Evolutionary conservation across 164 flowering plant species (phyloP).

Genomic region (Liriodendron chinense): DNA sequence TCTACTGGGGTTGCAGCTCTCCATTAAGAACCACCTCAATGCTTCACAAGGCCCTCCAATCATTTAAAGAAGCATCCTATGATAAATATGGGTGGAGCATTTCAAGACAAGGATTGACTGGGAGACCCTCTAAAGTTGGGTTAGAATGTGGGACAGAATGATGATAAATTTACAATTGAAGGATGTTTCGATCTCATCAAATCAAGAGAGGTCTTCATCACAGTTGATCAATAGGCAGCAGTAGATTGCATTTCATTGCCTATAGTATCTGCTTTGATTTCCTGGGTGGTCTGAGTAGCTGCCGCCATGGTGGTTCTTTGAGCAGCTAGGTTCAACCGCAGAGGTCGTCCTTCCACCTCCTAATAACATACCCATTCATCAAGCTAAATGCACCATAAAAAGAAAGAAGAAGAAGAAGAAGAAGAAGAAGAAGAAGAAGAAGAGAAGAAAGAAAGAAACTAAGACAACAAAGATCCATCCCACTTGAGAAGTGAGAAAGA

Average conservation of each 20-base stretch:
- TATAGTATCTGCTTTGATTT: neutral
- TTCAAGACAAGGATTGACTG: neutral
- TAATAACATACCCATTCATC: slow-evolving; percentile 15
- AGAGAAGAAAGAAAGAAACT: neutral
- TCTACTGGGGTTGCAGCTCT: neutral
- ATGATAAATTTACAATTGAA: neutral
- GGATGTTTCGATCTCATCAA: neutral
- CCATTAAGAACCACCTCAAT: neutral
- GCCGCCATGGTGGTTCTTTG: slow-evolving; percentile 18
- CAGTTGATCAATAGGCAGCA: neutral
- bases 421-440: too few relatives aligned
- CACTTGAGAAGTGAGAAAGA: too few relatives aligned
- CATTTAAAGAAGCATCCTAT: neutral
- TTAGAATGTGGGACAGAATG: neutral
- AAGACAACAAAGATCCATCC: too few relatives aligned
- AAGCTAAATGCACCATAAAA: neutral
- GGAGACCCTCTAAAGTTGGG: too few relatives aligned
- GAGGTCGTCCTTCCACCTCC: slow-evolving; percentile 78
- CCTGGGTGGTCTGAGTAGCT: neutral
- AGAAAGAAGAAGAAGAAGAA: too few relatives aligned
- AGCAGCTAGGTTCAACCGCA: slow-evolving; percentile 61
- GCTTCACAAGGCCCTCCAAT: too few relatives aligned
- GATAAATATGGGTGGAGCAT: neutral
- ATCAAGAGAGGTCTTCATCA: neutral
- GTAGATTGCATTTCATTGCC: slow-evolving; percentile 1